Conservation (phyloP, 192 early-diverging fungal species). For the Coemansia sp. region DNA sequence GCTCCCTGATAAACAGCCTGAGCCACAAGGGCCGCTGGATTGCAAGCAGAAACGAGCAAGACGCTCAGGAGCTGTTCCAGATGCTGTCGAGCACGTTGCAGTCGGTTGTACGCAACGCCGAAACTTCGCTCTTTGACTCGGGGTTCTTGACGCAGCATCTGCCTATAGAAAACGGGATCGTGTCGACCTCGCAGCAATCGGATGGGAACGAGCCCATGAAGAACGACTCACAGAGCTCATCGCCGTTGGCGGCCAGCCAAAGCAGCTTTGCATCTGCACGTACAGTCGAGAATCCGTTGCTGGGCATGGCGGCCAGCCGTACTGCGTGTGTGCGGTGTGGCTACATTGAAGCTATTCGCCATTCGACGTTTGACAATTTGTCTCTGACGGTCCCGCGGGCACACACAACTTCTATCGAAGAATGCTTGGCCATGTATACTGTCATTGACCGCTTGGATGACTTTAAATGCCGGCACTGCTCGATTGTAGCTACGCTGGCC, state of each 20-base stretch:
- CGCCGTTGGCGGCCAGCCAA: neutral
- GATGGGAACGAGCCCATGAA: neutral
- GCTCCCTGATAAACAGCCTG: constrained; percentile 49
- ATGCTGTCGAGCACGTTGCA: constrained; percentile 53
- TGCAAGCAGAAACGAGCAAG: constrained; percentile 59
- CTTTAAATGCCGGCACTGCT: constrained; percentile 67
- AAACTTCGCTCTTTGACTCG: constrained; percentile 38
- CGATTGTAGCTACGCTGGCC: constrained; percentile 53
- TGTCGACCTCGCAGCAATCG: constrained; percentile 20
- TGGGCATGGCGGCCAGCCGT: constrained; percentile 65
- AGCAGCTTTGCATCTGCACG: neutral
- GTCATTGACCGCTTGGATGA: constrained; percentile 66
- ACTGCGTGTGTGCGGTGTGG: constrained; percentile 70
- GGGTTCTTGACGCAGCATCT: constrained; percentile 27
- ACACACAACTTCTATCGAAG: constrained; percentile 56
- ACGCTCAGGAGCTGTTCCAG: constrained; percentile 66
- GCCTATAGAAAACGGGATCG: constrained; percentile 28
- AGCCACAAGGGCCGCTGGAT: constrained; percentile 58
- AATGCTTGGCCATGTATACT: constrained; percentile 64
- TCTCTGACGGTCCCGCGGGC: constrained; percentile 63
- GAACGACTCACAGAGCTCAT: neutral
- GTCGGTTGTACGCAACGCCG: constrained; percentile 23
- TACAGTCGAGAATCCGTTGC: constrained; percentile 40
- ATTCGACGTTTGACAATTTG: constrained; percentile 71
- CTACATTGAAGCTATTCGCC: constrained; percentile 72